phyloP scores from a whole-genome alignment of 2,329 filamentous ascomycete genomes.

The Fusarium verticillioides region DNA sequence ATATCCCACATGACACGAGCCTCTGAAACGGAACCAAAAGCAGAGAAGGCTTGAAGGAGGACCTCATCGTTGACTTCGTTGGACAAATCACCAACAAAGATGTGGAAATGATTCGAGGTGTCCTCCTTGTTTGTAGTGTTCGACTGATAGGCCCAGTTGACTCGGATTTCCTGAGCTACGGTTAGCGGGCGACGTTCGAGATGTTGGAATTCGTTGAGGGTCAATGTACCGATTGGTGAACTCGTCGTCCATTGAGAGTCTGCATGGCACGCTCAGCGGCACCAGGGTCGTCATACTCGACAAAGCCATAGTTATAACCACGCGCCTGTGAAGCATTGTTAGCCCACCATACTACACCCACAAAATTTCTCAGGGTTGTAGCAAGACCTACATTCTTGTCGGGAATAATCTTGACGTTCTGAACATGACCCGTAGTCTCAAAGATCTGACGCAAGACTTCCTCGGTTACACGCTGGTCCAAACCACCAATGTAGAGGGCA shows the following conservation, averaged over 20 bases:
- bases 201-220: background rate
- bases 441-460: slow-evolving; percentile 98
- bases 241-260: slow-evolving; percentile 92
- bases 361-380: background rate
- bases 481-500: slow-evolving; percentile 92
- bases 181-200: slow-evolving; percentile 18
- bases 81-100: slow-evolving; percentile 96
- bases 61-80: slow-evolving; percentile 99
- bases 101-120: slow-evolving; percentile 98
- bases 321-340: slow-evolving; percentile 72
- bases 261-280: slow-evolving; percentile 97
- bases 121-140: slow-evolving; percentile 96
- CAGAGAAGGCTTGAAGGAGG: slow-evolving; percentile 91
- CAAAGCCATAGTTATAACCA: slow-evolving; percentile 98
- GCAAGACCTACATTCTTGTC: slow-evolving; percentile 93
- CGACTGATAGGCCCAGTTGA: slow-evolving; percentile 99
- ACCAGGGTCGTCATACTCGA: slow-evolving; percentile 98
- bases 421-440: slow-evolving; percentile 97
- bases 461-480: slow-evolving; percentile 95
- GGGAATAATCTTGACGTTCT: slow-evolving; percentile 99
- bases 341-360: slow-evolving; percentile 14
- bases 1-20: slow-evolving; percentile 99
- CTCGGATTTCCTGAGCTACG: slow-evolving; percentile 84
- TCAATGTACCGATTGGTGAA: slow-evolving; percentile 84
- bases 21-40: slow-evolving; percentile 95